Percentiles rank a stretch among this genome's conserved stretches.
These are phyloP conservation scores for Phytophthora sp. DNA, from an alignment of 352 stramenopile species.

Conservation along the genomic window DNA sequence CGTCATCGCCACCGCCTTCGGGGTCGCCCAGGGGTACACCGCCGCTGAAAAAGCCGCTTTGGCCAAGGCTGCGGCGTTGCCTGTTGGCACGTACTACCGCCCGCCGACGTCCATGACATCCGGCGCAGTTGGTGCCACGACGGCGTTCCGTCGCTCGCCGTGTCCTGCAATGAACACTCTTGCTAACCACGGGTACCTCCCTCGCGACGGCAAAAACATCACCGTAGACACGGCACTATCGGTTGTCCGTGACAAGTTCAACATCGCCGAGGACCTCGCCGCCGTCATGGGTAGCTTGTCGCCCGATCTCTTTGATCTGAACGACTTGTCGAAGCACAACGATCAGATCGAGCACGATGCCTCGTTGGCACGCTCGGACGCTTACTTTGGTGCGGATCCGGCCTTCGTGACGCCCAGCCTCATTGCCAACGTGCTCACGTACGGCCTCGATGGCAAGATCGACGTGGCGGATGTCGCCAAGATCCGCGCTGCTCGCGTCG, in stretches of 20 bases:
- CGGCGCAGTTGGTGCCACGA: slow-evolving; percentile 9
- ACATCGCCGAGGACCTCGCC: slow-evolving; percentile 23
- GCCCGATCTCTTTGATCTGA: slow-evolving; percentile 9
- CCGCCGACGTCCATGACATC: slow-evolving; percentile 28
- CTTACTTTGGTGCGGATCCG: slow-evolving; percentile 15
- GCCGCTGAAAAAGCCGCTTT: background rate
- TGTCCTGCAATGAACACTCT: slow-evolving; percentile 59
- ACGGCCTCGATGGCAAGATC: slow-evolving; percentile 5
- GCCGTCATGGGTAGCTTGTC: slow-evolving; percentile 12
- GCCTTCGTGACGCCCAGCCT: slow-evolving; percentile 1
- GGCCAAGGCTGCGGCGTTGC: background rate
- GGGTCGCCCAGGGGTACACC: background rate
- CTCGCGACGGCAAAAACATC: slow-evolving; percentile 39
- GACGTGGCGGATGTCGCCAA: slow-evolving; percentile 11
- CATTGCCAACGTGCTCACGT: background rate
- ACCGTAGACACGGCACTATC: slow-evolving; percentile 15
- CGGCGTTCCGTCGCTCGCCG: slow-evolving; percentile 35
- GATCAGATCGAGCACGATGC: slow-evolving; percentile 15
- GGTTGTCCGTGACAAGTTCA: slow-evolving; percentile 33
- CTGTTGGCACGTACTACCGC: slow-evolving; percentile 24
- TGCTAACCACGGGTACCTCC: slow-evolving; percentile 50
- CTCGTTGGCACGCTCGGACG: slow-evolving; percentile 8
- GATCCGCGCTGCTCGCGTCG: background rate
- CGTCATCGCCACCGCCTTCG: background rate
- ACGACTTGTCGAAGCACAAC: slow-evolving; percentile 19